Evolutionary conservation across 2,329 filamentous ascomycete genomes (phyloP).

Genomic region (Lecanicillium sp.): DNA sequence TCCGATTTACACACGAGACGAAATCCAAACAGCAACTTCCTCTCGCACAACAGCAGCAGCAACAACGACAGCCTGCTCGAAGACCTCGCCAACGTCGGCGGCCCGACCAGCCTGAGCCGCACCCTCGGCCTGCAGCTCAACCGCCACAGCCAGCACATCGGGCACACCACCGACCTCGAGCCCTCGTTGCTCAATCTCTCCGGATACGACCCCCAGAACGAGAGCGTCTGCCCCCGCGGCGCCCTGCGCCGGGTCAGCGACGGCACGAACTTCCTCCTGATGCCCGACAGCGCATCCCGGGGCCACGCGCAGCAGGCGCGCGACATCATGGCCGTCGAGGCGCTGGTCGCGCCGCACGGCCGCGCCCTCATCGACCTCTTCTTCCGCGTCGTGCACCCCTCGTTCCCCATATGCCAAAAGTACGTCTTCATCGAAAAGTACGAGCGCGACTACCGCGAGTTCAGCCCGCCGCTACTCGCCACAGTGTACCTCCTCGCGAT

Average conservation of each 20-base stretch:
- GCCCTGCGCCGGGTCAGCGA: slow-evolving; percentile 71
- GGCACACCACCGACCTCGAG: slow-evolving; percentile 77
- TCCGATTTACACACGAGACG: slow-evolving; percentile 52
- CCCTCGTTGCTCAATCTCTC: slow-evolving; percentile 77
- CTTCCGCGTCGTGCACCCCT: slow-evolving; percentile 74
- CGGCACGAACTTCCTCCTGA: slow-evolving; percentile 71
- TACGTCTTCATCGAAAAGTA: slow-evolving; percentile 74
- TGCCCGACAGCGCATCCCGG: slow-evolving; percentile 67
- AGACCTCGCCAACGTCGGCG: slow-evolving; percentile 65
- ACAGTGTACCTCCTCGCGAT: slow-evolving; percentile 80
- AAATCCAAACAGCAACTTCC: slow-evolving; percentile 49
- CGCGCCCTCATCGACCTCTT: slow-evolving; percentile 72
- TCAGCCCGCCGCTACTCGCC: slow-evolving; percentile 70
- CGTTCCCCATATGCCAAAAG: slow-evolving; percentile 78
- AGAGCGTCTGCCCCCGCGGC: slow-evolving; percentile 64
- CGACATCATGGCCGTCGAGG: slow-evolving; percentile 67
- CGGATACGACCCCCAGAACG: slow-evolving; percentile 73
- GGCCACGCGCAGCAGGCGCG: slow-evolving; percentile 64
- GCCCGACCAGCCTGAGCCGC: slow-evolving; percentile 58
- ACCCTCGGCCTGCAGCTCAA: slow-evolving; percentile 71
- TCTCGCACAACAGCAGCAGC: slow-evolving; percentile 50
- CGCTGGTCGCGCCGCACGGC: slow-evolving; percentile 70
- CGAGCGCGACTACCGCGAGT: slow-evolving; percentile 63
- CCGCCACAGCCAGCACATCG: slow-evolving; percentile 77
- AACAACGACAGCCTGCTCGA: slow-evolving; percentile 58